phyloP scores from a whole-genome alignment of 1,284 basidiomycete genomes.

The Melampsora americana region DNA sequence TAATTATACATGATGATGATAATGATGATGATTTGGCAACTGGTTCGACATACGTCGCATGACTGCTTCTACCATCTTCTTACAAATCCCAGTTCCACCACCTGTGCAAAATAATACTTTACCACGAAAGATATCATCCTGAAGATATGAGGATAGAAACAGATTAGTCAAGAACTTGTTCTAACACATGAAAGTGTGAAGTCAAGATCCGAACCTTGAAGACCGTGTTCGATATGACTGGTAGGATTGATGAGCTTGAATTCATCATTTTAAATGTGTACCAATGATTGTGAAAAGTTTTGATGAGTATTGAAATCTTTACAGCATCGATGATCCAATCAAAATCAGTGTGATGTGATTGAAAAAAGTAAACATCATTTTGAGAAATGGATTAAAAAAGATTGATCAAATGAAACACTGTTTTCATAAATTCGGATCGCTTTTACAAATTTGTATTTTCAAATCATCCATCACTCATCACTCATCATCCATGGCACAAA shows the following conservation, averaged over 20 bases:
- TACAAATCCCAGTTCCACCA: conserved; percentile 71
- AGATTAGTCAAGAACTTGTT: not conserved
- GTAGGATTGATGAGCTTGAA: not conserved
- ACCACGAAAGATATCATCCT: conserved; percentile 73
- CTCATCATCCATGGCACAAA: conserved; percentile 44
- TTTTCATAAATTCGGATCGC: too few relatives aligned
- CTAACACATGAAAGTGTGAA: not conserved
- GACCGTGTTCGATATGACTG: conserved; percentile 5
- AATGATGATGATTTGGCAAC: conserved; percentile 61
- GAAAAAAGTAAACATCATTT: too few relatives aligned
- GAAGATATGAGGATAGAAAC: not conserved
- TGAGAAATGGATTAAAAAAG: too few relatives aligned
- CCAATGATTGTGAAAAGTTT: too few relatives aligned
- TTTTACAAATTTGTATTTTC: too few relatives aligned
- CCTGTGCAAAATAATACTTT: conserved; percentile 84
- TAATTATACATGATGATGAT: conserved; percentile 82
- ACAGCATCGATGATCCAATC: too few relatives aligned
- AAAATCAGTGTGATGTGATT: too few relatives aligned
- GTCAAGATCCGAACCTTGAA: not conserved
- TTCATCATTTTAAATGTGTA: too few relatives aligned
- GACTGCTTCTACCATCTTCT: conserved; percentile 76
- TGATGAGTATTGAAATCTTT: too few relatives aligned
- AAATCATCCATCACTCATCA: too few relatives aligned
- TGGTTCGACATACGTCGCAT: conserved; percentile 56
- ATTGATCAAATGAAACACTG: too few relatives aligned